Percentiles rank a stretch among this genome's conserved stretches.
Evolutionary conservation across 2,329 filamentous ascomycete genomes (phyloP).

Genomic region (Byssothecium circinans): DNA sequence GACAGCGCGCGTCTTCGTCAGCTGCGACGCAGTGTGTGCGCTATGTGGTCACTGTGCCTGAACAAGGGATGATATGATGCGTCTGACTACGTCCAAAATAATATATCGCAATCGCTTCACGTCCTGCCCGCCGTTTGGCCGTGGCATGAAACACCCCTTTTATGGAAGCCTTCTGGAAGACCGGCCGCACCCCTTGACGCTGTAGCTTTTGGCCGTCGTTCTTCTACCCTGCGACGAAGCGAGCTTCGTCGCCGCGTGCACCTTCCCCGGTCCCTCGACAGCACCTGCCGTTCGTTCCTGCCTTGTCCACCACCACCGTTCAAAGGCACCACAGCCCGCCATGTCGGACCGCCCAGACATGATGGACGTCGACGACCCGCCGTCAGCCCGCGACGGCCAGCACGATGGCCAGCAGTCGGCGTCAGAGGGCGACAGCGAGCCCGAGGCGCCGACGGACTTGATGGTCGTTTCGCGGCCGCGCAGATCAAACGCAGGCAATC

Average conservation of each 20-base stretch:
- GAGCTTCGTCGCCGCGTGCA: conserved; percentile 26
- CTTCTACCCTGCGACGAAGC: conserved; percentile 17
- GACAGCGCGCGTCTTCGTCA: conserved; percentile 2
- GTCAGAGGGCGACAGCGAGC: conserved; percentile 30
- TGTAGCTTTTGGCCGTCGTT: conserved; percentile 11
- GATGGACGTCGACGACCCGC: conserved; percentile 14
- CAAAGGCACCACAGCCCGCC: too few relatives aligned
- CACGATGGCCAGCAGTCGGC: conserved; percentile 17
- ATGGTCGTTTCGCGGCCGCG: conserved; percentile 44
- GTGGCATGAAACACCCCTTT: conserved; percentile 27
- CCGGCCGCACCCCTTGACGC: conserved; percentile 24
- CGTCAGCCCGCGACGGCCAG: background rate
- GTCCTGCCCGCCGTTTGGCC: background rate
- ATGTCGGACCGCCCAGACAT: conserved; percentile 19
- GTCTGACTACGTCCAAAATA: too few relatives aligned
- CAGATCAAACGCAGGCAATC: conserved; percentile 46
- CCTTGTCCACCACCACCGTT: background rate
- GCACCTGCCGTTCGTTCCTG: conserved; percentile 6
- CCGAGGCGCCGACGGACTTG: conserved; percentile 32
- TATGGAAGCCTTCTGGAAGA: conserved; percentile 34
- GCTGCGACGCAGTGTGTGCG: background rate
- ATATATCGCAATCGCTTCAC: background rate
- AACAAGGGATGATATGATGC: too few relatives aligned
- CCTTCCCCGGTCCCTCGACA: conserved; percentile 19
- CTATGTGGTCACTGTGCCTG: too few relatives aligned